phyloP scores from a whole-genome alignment of 176 grass and related monocot genomes.

The Eleusine coracana region DNA sequence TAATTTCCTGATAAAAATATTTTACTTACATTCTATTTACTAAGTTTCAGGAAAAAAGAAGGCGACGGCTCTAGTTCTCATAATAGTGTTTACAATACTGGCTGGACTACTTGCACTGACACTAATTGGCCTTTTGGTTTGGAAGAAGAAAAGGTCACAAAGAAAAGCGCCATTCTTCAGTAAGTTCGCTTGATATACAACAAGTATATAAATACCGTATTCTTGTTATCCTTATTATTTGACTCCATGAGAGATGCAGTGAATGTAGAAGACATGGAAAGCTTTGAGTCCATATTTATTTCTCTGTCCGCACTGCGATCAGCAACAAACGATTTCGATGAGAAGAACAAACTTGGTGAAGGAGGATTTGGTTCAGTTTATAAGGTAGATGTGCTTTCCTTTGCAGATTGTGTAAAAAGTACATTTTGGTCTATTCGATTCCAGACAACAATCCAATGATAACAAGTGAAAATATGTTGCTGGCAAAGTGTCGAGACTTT shows the following conservation, averaged over 20 bases:
- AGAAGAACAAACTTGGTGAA: constrained; percentile 52
- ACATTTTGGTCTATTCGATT: not conserved
- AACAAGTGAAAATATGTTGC: too few species aligned
- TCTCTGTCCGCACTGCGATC: too few species aligned
- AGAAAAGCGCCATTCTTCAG: constrained; percentile 21
- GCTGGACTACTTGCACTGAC: constrained; percentile 2
- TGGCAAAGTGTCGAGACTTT: too few species aligned
- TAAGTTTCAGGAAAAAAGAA: constrained; percentile 18
- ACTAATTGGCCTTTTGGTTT: constrained; percentile 29
- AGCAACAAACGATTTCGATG: constrained; percentile 43
- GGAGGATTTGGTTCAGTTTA: constrained; percentile 34
- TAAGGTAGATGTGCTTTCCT: constrained; percentile 36
- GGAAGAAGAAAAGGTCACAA: constrained; percentile 34
- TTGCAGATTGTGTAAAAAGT: not conserved
- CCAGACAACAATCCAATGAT: too few species aligned
- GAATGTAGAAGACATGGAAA: constrained; percentile 38
- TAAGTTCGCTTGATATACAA: not conserved
- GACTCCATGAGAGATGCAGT: constrained; percentile 9
- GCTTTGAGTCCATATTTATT: constrained; percentile 50
- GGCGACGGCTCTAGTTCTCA: constrained; percentile 19
- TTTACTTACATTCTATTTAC: not conserved
- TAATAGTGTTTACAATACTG: constrained; percentile 34
- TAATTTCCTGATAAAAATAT: too few species aligned
- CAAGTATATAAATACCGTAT: not conserved
- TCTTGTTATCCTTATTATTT: not conserved